Conservation (phyloP, 345 rosid genomes). For the Trapa bicornis region DNA sequence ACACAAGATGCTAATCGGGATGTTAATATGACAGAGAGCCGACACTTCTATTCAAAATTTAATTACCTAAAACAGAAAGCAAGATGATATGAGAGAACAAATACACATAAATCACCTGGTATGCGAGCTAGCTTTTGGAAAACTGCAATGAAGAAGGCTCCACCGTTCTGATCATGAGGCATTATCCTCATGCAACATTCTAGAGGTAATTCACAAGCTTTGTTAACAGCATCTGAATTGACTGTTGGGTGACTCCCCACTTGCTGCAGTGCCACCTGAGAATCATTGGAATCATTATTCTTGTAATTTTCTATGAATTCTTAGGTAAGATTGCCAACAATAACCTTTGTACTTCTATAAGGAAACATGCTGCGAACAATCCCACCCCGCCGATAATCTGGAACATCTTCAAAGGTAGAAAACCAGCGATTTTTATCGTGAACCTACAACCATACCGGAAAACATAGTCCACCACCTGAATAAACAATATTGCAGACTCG, state of each 20-base stretch:
- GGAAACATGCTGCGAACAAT: conserved; percentile 75
- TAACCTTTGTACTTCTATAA: conserved; percentile 20
- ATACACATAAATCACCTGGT: conserved; percentile 39
- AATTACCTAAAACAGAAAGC: not conserved
- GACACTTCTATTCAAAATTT: not conserved
- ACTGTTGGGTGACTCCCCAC: conserved; percentile 16
- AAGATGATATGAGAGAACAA: not conserved
- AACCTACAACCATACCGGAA: conserved; percentile 30
- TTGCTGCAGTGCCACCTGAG: conserved; percentile 17
- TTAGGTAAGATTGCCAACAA: conserved; percentile 5
- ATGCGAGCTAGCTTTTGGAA: conserved; percentile 56
- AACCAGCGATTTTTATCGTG: conserved; percentile 61
- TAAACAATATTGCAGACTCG: not conserved
- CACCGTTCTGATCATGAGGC: conserved; percentile 95
- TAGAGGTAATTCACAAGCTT: conserved; percentile 56
- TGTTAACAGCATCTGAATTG: conserved; percentile 28
- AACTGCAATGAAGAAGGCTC: conserved; percentile 87
- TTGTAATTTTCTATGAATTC: conserved; percentile 10
- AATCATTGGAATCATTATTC: conserved; percentile 16
- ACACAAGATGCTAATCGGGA: not conserved
- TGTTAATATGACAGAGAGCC: not conserved
- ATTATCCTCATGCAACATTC: conserved; percentile 81
- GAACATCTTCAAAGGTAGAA: conserved; percentile 54
- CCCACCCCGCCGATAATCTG: conserved; percentile 34
- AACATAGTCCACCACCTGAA: not conserved